Conservation (phyloP, 73 alveolate species). For the Paramecium primaurelia region DNA sequence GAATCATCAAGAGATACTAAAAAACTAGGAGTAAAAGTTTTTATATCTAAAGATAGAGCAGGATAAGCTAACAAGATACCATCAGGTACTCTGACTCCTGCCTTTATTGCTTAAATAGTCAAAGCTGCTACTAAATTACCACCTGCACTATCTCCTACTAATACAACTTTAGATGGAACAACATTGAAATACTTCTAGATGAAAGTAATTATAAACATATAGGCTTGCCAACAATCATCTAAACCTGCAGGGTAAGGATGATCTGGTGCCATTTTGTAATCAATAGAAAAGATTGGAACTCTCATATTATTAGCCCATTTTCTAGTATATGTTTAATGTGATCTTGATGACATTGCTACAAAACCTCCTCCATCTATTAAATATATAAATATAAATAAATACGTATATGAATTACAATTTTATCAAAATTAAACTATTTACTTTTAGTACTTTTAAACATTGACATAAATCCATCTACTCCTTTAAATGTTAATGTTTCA, state of each 20-base stretch:
- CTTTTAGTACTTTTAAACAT: background rate
- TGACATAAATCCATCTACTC: background rate
- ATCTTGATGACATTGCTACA: conserved; percentile 89
- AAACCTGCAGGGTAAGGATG: conserved; percentile 91
- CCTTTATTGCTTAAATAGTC: conserved; percentile 65
- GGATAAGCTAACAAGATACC: conserved; percentile 82
- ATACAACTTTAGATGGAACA: conserved; percentile 76
- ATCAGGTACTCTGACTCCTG: conserved; percentile 82
- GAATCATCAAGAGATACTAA: conserved; percentile 79
- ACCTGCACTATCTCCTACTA: conserved; percentile 99
- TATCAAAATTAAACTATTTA: background rate
- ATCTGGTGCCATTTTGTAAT: conserved; percentile 94
- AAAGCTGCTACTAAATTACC: conserved; percentile 90
- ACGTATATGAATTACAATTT: conserved; percentile 84
- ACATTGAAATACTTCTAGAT: conserved; percentile 70
- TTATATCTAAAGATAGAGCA: conserved; percentile 61
- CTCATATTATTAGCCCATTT: conserved; percentile 83
- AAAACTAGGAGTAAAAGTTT: conserved; percentile 72
- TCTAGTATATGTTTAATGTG: conserved; percentile 89
- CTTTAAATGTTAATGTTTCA: background rate
- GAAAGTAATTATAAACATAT: conserved; percentile 82
- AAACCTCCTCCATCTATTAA: conserved; percentile 94
- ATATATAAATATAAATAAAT: background rate
- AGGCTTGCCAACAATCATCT: conserved; percentile 93
- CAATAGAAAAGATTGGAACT: conserved; percentile 89